phyloP scores from a whole-genome alignment of 1,284 basidiomycete species.

The Puccinia triticina region DNA sequence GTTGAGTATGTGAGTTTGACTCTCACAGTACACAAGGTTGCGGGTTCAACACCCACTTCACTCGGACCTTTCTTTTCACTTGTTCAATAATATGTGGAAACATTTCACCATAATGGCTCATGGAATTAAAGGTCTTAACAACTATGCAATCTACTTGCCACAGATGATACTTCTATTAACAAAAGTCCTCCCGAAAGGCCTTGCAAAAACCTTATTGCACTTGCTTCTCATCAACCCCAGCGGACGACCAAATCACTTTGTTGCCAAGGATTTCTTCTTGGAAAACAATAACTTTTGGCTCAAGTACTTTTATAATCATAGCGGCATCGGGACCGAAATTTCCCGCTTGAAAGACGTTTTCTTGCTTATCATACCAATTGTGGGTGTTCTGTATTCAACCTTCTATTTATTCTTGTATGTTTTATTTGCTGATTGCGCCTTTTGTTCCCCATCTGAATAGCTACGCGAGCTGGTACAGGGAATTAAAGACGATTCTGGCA shows the following conservation, averaged over 20 bases:
- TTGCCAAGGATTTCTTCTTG: not conserved
- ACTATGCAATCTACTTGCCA: not conserved
- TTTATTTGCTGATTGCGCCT: too few relatives aligned
- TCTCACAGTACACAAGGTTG: too few relatives aligned
- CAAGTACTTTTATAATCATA: constrained; percentile 14
- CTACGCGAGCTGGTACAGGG: not conserved
- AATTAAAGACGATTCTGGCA: not conserved
- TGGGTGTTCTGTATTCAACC: not conserved
- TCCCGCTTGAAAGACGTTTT: not conserved
- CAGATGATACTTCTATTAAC: not conserved
- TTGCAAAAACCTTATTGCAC: not conserved
- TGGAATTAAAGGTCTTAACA: not conserved
- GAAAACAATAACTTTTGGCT: not conserved
- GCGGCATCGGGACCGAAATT: not conserved
- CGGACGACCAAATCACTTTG: not conserved
- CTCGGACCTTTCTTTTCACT: too few relatives aligned
- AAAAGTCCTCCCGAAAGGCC: not conserved
- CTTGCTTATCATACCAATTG: not conserved
- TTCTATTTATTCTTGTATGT: too few relatives aligned
- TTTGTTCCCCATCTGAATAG: not conserved
- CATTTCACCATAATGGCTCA: not conserved
- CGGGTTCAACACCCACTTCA: too few relatives aligned
- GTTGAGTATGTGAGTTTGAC: too few relatives aligned
- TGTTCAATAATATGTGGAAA: too few relatives aligned
- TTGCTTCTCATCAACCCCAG: not conserved